Evolutionary conservation across 352 stramenopile genomes (phyloP).

Genomic region (Globisporangium spinosum): DNA sequence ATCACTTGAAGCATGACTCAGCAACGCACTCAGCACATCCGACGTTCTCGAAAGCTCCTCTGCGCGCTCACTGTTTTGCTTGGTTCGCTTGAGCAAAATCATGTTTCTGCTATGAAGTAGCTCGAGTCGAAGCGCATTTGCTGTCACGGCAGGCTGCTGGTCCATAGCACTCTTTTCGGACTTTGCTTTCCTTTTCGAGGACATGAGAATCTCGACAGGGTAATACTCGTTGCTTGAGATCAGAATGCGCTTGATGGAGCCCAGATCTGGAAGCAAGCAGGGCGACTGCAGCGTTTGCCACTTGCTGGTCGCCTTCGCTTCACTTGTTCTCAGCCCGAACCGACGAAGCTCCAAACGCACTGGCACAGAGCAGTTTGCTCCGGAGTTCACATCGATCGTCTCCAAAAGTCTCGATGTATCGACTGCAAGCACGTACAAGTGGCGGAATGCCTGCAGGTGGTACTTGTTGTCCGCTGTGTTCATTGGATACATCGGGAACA

Average conservation of each 20-base stretch:
- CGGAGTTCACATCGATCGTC: constrained; percentile 69
- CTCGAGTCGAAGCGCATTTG: constrained; percentile 56
- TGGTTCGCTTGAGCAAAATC: constrained; percentile 58
- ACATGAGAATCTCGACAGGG: constrained; percentile 58
- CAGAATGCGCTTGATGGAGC: constrained; percentile 48
- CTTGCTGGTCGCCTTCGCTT: not conserved
- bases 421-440: constrained; percentile 89
- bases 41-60: constrained; percentile 19
- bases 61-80: constrained; percentile 17
- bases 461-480: constrained; percentile 94
- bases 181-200: constrained; percentile 3
- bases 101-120: constrained; percentile 51
- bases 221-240: constrained; percentile 56
- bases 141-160: constrained; percentile 18
- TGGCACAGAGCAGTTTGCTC: constrained; percentile 39
- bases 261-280: constrained; percentile 66
- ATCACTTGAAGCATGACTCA: not conserved
- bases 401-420: constrained; percentile 70
- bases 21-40: constrained; percentile 18
- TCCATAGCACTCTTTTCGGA: not conserved
- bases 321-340: not conserved
- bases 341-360: constrained; percentile 41
- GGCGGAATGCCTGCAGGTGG: constrained; percentile 83
- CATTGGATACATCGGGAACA: constrained; percentile 93
- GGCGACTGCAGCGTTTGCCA: constrained; percentile 47